A percentile compares a stretch with the other conserved stretches of the same genome.
Conservation (phyloP, 139 green algal species). For the Penium margaritaceum region DNA sequence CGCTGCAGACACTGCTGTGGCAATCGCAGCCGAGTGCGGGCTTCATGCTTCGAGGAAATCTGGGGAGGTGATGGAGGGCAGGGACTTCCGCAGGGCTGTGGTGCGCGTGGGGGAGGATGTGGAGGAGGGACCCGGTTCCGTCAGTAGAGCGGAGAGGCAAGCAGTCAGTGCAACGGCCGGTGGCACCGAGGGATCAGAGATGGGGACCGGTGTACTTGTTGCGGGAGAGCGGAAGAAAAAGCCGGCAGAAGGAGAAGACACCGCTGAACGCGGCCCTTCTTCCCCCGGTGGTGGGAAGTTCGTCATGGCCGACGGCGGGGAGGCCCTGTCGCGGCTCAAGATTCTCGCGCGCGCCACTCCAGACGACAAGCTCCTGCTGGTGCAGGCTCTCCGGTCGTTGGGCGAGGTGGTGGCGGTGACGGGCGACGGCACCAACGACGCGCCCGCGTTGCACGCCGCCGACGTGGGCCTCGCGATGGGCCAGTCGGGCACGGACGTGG, state of each 20-base stretch:
- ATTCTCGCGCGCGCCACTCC: conserved; percentile 85
- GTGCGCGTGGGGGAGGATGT: too few species aligned
- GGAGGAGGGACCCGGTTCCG: too few species aligned
- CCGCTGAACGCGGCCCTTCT: too few species aligned
- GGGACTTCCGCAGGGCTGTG: conserved; percentile 60
- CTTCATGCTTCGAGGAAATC: conserved; percentile 73
- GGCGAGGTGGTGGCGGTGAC: conserved; percentile 78
- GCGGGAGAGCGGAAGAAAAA: too few species aligned
- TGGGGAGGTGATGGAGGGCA: conserved; percentile 73
- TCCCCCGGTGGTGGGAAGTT: conserved; percentile 88
- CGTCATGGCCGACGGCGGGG: too few species aligned
- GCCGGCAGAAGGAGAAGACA: too few species aligned
- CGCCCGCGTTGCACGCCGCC: conserved; percentile 82
- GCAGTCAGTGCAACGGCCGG: too few species aligned
- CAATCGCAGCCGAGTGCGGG: conserved; percentile 91
- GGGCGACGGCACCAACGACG: conserved; percentile 93
- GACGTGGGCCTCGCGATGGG: conserved; percentile 96
- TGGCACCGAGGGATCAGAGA: too few species aligned
- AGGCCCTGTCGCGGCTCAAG: too few species aligned
- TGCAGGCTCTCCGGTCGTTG: conserved; percentile 70
- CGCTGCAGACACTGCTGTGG: conserved; percentile 87
- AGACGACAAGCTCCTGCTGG: conserved; percentile 86
- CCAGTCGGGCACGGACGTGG: conserved; percentile 77
- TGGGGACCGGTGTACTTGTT: too few species aligned
- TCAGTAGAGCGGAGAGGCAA: too few species aligned